These are phyloP conservation scores for Uronychia binucleata DNA, from an alignment of 73 alveolate species.

Conservation along the genomic window DNA sequence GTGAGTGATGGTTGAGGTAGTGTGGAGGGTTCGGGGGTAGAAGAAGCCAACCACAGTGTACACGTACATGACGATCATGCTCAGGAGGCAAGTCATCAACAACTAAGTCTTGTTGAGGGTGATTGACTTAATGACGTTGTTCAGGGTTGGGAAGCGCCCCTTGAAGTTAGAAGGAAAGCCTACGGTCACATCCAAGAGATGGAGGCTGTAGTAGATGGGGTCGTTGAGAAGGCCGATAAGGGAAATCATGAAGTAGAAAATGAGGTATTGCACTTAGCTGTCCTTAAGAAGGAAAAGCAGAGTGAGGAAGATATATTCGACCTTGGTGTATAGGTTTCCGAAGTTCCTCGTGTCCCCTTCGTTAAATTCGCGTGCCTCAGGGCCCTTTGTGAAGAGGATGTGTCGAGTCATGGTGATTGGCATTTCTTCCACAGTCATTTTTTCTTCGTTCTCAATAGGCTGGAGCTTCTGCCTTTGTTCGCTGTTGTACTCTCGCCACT, in stretches of 20 bases:
- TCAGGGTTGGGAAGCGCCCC: conserved; percentile 42
- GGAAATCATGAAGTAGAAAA: conserved; percentile 48
- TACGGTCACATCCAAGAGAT: conserved; percentile 44
- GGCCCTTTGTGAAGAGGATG: conserved; percentile 46
- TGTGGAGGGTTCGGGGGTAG: conserved; percentile 26
- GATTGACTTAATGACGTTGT: conserved; percentile 16
- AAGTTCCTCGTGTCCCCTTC: conserved; percentile 26
- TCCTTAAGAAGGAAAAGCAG: conserved; percentile 37
- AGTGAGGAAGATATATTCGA: conserved; percentile 35
- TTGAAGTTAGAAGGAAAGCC: neutral
- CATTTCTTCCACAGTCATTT: conserved; percentile 43
- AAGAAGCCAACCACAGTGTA: conserved; percentile 56
- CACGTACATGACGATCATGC: conserved; percentile 27
- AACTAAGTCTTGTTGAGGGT: conserved; percentile 7
- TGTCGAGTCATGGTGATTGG: conserved; percentile 22
- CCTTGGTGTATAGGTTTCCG: conserved; percentile 51
- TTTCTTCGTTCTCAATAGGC: conserved; percentile 35
- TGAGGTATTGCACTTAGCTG: conserved; percentile 49
- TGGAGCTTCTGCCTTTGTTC: neutral
- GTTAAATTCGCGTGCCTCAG: conserved; percentile 57
- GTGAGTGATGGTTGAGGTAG: conserved; percentile 1
- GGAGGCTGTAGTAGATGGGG: conserved; percentile 51
- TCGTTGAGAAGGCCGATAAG: conserved; percentile 38
- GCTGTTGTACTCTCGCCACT: conserved; percentile 50
- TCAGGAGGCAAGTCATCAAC: conserved; percentile 12